Percentiles rank a stretch among this genome's conserved stretches.
phyloP scores from a whole-genome alignment of 1,284 basidiomycete species.

The Entoloma clypeatum region DNA sequence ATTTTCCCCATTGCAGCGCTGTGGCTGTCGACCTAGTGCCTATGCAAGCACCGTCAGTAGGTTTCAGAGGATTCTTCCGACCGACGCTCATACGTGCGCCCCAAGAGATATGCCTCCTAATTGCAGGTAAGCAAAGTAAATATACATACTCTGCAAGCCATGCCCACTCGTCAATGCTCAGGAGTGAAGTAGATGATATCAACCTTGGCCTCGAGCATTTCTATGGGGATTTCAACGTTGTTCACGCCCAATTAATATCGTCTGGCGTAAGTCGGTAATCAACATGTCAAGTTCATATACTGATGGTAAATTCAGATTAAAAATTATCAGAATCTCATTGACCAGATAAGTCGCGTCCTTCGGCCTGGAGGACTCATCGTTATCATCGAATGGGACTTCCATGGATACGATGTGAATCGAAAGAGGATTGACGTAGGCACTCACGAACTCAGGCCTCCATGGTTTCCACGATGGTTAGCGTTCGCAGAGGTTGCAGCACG shows the following conservation, averaged over 20 bases:
- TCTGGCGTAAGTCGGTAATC: conserved; percentile 54
- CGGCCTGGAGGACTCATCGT: conserved; percentile 67
- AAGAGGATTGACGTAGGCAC: conserved; percentile 40
- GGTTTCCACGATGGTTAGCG: conserved; percentile 59
- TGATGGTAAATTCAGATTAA: conserved; percentile 45
- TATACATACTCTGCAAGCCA: conserved; percentile 5
- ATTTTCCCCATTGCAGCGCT: conserved; percentile 64
- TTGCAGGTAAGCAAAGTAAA: conserved; percentile 47
- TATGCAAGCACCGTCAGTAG: conserved; percentile 60
- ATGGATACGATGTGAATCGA: conserved; percentile 50
- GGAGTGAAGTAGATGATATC: conserved; percentile 79
- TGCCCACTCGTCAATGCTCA: conserved; percentile 25
- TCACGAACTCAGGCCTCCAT: conserved; percentile 43
- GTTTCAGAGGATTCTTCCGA: conserved; percentile 12
- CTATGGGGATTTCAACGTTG: conserved; percentile 70
- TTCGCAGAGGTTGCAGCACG: conserved; percentile 47
- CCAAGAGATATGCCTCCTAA: conserved; percentile 63
- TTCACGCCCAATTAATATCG: conserved; percentile 64
- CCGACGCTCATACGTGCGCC: conserved; percentile 9
- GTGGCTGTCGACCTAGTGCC: conserved; percentile 77
- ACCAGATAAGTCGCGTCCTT: conserved; percentile 63
- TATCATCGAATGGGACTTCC: conserved; percentile 66
- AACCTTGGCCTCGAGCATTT: conserved; percentile 79
- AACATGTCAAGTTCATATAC: neutral
- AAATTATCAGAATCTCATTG: conserved; percentile 60